Evolutionary conservation across 192 early-diverging fungal species (phyloP).

Genomic region (Diversispora eburnea): DNA sequence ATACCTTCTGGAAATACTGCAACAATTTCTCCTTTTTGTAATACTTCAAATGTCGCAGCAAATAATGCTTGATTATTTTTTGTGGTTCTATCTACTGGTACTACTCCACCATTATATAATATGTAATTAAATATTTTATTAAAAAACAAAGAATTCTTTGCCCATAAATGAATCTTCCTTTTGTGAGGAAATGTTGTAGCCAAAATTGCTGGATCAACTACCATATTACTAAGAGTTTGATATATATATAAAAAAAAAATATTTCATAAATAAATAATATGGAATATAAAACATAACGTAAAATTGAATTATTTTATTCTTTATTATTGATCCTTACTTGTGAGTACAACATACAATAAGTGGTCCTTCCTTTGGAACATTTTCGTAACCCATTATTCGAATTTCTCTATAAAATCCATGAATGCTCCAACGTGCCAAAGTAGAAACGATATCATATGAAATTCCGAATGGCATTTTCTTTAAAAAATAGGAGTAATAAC

Average conservation of each 20-base stretch:
- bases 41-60: constrained; percentile 40
- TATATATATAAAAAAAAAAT: not conserved
- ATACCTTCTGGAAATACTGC: constrained; percentile 53
- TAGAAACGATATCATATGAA: constrained; percentile 34
- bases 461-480: constrained; percentile 45
- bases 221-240: constrained; percentile 41
- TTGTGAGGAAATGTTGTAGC: constrained; percentile 40
- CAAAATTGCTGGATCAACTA: constrained; percentile 45
- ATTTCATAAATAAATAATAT: not conserved
- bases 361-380: constrained; percentile 38
- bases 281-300: not conserved
- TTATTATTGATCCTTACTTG: constrained; percentile 24
- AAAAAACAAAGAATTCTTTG: constrained; percentile 47
- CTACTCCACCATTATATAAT: constrained; percentile 38
- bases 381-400: constrained; percentile 32
- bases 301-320: not conserved
- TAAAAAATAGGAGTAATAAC: too few species aligned
- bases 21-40: constrained; percentile 44
- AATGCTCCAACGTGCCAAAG: constrained; percentile 35
- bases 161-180: constrained; percentile 49
- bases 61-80: constrained; percentile 48
- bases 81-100: constrained; percentile 49
- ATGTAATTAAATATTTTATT: constrained; percentile 33
- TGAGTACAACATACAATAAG: constrained; percentile 33
- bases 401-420: constrained; percentile 44